These are phyloP conservation scores for Helicocarpus griseus DNA, from an alignment of 2,329 filamentous ascomycete genomes.

Conservation along the genomic window DNA sequence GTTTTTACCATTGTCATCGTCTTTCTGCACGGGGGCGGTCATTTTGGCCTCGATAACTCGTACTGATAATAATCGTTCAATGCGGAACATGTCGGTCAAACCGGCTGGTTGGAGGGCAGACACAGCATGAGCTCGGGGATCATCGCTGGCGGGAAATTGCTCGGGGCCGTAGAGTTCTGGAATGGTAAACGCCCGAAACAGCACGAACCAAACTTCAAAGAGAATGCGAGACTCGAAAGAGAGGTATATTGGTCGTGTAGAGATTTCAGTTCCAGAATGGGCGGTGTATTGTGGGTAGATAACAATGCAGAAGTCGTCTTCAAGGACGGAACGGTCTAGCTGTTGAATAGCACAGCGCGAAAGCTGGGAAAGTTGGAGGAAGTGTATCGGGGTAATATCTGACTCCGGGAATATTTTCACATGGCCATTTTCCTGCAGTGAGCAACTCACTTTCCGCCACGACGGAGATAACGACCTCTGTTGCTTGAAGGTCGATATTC, in stretches of 20 bases:
- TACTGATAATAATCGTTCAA: constrained; percentile 52
- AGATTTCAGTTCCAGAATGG: constrained; percentile 60
- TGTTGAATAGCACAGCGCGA: constrained; percentile 85
- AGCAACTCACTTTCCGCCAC: constrained; percentile 86
- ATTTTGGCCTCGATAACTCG: constrained; percentile 55
- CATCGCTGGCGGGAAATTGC: constrained; percentile 30
- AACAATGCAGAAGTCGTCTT: constrained; percentile 87
- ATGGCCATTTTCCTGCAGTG: constrained; percentile 87
- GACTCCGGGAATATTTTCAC: constrained; percentile 84
- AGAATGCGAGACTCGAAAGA: constrained; percentile 76
- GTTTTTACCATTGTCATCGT: constrained; percentile 25
- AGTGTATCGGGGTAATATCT: constrained; percentile 67
- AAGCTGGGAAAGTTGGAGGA: constrained; percentile 79
- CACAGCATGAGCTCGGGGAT: constrained; percentile 27
- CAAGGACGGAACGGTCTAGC: constrained; percentile 78
- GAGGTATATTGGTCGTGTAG: constrained; percentile 81
- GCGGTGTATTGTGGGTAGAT: constrained; percentile 90
- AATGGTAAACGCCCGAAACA: constrained; percentile 81
- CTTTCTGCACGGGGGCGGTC: constrained; percentile 25
- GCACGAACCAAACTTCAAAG: constrained; percentile 96
- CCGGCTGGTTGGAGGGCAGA: constrained; percentile 22
- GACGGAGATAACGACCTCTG: constrained; percentile 50
- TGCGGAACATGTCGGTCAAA: constrained; percentile 54
- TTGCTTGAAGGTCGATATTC: constrained; percentile 46
- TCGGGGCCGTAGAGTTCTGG: constrained; percentile 78